Evolutionary conservation across 768 basidiomycete species (phyloP), one percentile per base, ranked within the genome.

Genomic region (Hydnum rufescens): DNA sequence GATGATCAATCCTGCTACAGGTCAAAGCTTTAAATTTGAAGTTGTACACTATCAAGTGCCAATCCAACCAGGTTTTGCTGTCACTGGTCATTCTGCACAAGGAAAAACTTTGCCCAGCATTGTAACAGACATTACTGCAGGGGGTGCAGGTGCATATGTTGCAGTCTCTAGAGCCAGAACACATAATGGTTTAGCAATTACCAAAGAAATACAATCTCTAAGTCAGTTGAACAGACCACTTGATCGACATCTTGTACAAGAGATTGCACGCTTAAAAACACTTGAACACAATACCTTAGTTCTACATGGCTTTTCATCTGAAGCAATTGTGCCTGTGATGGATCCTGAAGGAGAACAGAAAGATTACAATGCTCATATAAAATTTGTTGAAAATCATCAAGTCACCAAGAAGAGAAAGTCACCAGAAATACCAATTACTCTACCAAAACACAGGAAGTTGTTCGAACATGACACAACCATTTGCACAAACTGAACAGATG

Each of bases 11-110:
- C 28, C 13, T 19, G 31, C 31, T 25, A 36, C 26, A 2, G 47
- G 30, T 28, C 3, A 22, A 13, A 50, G 39, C 8, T 36, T 2
- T 30, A 32, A n/a, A 42, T 16, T 23, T 30, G 50, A 51, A 5
- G 19, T 4, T 42, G 61, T 67, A 64, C 57, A 60, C 64, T 2
- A 51, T 64, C 0, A 66, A 65, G 0, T 62, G 64, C 1, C 66
- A 67, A 26, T 59, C 58, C 18, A 58, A 61, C 4, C 66, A 67
- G 55, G 66, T n/a, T n/a, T n/a, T n/a, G n/a, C n/a, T n/a, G n/a
- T n/a, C n/a, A n/a, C n/a, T n/a, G n/a, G n/a, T n/a, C n/a, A n/a
- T n/a, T n/a, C n/a, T n/a, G n/a, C n/a, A n/a, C n/a, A n/a, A n/a
- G n/a, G n/a, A n/a, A n/a, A n/a, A n/a, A n/a, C n/a, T n/a, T n/a